phyloP scores from a whole-genome alignment of 495 filamentous ascomycete species.

The Hypoxylon intermedium region DNA sequence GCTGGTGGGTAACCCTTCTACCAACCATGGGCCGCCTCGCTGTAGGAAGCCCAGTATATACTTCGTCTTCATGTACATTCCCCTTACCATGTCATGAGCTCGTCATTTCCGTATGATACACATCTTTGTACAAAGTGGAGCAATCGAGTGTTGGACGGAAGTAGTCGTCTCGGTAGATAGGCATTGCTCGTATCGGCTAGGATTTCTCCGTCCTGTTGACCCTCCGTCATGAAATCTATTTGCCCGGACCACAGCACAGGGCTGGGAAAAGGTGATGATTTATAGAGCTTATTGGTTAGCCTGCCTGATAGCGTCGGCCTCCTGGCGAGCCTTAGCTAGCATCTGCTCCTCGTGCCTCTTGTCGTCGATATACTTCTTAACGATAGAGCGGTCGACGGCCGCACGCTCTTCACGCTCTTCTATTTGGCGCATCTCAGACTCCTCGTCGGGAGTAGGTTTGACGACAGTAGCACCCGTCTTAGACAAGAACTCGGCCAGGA shows the following conservation, averaged over 20 bases:
- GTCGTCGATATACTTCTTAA: constrained; percentile 67
- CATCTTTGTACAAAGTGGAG: constrained; percentile 20
- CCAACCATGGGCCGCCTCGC: too few relatives aligned
- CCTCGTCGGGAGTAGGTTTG: constrained; percentile 65
- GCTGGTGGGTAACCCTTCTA: too few relatives aligned
- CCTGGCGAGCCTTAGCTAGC: constrained; percentile 38
- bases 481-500: constrained; percentile 70
- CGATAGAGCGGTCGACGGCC: constrained; percentile 63
- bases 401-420: constrained; percentile 61
- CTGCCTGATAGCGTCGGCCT: constrained; percentile 43
- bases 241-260: neutral
- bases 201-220: neutral
- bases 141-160: neutral
- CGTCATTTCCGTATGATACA: constrained; percentile 30
- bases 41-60: constrained; percentile 33
- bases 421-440: constrained; percentile 63
- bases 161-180: constrained; percentile 1
- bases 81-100: constrained; percentile 16
- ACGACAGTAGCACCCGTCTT: constrained; percentile 72
- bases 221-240: neutral
- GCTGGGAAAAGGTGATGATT: neutral
- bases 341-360: constrained; percentile 66
- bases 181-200: neutral
- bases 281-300: constrained; percentile 34
- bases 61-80: constrained; percentile 29